phyloP scores from a whole-genome alignment of 768 basidiomycete species.

The Suillus subaureus region DNA sequence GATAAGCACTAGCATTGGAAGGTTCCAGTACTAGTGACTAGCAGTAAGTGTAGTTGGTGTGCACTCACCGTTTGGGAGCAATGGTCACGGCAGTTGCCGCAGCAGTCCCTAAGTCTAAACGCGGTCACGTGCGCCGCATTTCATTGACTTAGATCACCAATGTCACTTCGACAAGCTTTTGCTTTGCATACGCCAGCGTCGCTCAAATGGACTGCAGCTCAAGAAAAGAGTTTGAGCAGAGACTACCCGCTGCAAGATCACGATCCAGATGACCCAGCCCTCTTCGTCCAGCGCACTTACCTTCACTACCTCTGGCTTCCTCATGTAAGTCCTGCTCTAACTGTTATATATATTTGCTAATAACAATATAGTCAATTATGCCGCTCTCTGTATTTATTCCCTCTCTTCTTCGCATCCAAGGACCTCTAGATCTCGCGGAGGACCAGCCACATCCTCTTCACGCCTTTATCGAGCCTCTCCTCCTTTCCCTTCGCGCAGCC shows the following conservation, averaged over 20 bases:
- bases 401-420: conserved; percentile 53
- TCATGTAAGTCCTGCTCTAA: conserved; percentile 47
- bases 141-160: background rate
- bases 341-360: conserved; percentile 11
- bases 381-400: conserved; percentile 59
- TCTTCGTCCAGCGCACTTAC: conserved; percentile 65
- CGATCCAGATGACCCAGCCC: conserved; percentile 49
- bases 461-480: conserved; percentile 56
- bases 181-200: conserved; percentile 22
- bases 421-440: conserved; percentile 27
- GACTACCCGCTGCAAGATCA: conserved; percentile 58
- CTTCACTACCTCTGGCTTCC: conserved; percentile 81
- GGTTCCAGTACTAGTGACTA: too few species aligned
- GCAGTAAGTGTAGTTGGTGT: too few species aligned
- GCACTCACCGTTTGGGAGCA: too few species aligned
- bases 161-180: conserved; percentile 19
- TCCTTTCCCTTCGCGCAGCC: conserved; percentile 57
- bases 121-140: background rate
- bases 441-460: conserved; percentile 56
- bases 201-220: conserved; percentile 55
- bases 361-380: conserved; percentile 63
- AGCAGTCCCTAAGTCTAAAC: too few species aligned
- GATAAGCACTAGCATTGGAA: too few species aligned
- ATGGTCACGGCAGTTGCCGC: too few species aligned
- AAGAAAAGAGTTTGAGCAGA: conserved; percentile 57